Conservation (phyloP, 345 rosid species). For the Sonneratia caseolaris region DNA sequence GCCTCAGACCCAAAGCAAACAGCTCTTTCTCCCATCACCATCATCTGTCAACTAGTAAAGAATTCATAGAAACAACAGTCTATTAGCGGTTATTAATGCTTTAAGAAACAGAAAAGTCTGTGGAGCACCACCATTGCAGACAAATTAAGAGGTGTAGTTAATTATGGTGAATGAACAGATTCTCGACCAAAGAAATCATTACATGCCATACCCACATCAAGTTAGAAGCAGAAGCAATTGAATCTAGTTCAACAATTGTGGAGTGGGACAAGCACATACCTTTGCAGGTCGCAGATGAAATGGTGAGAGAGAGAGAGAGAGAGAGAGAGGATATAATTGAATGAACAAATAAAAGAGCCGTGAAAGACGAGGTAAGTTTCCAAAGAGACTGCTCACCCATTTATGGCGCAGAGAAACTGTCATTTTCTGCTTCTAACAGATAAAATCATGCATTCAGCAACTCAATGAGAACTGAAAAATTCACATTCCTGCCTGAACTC, state of each 20-base stretch:
- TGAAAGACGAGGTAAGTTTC: not conserved
- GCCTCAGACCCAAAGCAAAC: conserved; percentile 24
- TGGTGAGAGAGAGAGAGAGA: conserved; percentile 17
- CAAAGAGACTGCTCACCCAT: conserved; percentile 1
- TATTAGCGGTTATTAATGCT: not conserved
- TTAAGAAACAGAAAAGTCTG: conserved; percentile 6
- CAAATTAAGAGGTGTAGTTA: not conserved
- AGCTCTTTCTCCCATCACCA: conserved; percentile 34
- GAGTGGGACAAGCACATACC: conserved; percentile 49
- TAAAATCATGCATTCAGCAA: not conserved
- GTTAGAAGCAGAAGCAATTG: conserved; percentile 11
- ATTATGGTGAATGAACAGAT: not conserved
- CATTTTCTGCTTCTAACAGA: not conserved
- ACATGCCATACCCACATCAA: conserved; percentile 1
- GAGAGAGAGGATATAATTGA: conserved; percentile 7
- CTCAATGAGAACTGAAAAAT: too few species aligned
- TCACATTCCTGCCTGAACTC: too few species aligned
- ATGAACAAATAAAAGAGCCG: conserved; percentile 1
- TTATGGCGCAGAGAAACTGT: not conserved
- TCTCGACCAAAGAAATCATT: not conserved
- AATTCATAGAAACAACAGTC: not conserved
- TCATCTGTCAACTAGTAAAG: conserved; percentile 23
- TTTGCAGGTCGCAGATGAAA: conserved; percentile 34
- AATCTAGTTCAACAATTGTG: conserved; percentile 23
- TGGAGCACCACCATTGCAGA: not conserved